phyloP scores from a whole-genome alignment of 1,284 basidiomycete species.

The Apiotrichum porosum region DNA sequence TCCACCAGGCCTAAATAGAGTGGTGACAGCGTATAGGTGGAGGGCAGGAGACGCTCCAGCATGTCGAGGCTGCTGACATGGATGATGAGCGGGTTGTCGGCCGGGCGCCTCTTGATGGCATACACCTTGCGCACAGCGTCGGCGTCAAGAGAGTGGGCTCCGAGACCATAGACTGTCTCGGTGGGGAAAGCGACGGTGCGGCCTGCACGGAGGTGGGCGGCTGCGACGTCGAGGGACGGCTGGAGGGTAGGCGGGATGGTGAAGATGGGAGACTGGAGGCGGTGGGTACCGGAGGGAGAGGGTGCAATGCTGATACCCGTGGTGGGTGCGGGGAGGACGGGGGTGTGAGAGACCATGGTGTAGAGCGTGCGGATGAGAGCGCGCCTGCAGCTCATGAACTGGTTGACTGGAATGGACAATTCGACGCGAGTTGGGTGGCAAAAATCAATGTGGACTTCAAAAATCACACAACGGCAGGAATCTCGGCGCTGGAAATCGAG shows the following conservation, averaged over 20 bases:
- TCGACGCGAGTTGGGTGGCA: no score
- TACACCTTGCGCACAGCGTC: conserved; percentile 73
- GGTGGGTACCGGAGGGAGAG: conserved; percentile 22
- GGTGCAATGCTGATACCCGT: conserved; percentile 25
- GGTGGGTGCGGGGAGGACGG: conserved; percentile 30
- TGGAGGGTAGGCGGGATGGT: conserved; percentile 19
- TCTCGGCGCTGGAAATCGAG: no score
- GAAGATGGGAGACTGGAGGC: conserved; percentile 35
- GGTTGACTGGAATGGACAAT: no score
- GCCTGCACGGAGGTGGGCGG: conserved; percentile 34
- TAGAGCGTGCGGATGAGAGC: not conserved
- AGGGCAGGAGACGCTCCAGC: conserved; percentile 68
- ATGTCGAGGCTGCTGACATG: conserved; percentile 84
- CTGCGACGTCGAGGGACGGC: conserved; percentile 31
- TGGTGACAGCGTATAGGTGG: conserved; percentile 56
- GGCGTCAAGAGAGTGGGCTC: conserved; percentile 68
- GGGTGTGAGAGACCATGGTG: conserved; percentile 10
- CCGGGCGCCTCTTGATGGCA: conserved; percentile 81
- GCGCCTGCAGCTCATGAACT: not conserved
- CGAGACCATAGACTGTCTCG: conserved; percentile 97
- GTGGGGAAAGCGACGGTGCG: conserved; percentile 81
- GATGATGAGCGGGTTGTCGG: conserved; percentile 96
- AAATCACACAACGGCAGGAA: no score
- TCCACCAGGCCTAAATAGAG: conserved; percentile 69
- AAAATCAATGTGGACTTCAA: no score